A percentile compares a stretch with the other conserved stretches of the same genome.
Conservation (phyloP, 805 yeast genomes). For the Hanseniaspora taiwanica region DNA sequence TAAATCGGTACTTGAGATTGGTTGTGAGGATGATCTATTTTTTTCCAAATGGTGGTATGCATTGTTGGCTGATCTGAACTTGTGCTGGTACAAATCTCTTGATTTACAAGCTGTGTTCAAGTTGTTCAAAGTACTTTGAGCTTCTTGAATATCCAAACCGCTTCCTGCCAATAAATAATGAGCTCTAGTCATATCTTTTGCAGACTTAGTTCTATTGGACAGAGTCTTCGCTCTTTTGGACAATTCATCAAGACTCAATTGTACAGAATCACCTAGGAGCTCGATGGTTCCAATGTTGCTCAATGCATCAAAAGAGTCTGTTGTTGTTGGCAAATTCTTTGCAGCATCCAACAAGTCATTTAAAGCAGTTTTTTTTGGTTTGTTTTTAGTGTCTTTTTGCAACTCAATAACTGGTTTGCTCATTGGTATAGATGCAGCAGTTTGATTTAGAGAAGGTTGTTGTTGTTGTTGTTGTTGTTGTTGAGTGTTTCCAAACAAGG, state of each 20-base stretch:
- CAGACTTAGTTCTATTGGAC: conserved; percentile 32
- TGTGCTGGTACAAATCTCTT: conserved; percentile 15
- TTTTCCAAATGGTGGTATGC: conserved; percentile 6
- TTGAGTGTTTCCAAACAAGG: background rate
- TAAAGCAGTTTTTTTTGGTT: conserved; percentile 23
- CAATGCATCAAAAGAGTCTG: background rate
- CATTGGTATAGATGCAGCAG: background rate
- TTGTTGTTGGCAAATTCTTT: conserved; percentile 49
- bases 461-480: background rate
- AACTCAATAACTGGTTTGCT: background rate
- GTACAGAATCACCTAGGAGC: conserved; percentile 60
- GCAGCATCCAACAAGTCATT: conserved; percentile 71
- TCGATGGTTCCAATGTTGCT: conserved; percentile 27
- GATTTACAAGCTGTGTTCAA: conserved; percentile 19
- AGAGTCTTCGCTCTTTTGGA: conserved; percentile 49
- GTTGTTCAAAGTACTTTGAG: conserved; percentile 42
- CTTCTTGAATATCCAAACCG: conserved; percentile 77
- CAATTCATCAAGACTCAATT: conserved; percentile 68
- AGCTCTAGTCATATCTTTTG: conserved; percentile 44
- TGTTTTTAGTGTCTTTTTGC: background rate
- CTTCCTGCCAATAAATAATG: conserved; percentile 85
- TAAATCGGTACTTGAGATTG: conserved; percentile 26
- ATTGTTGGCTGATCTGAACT: conserved; percentile 6
- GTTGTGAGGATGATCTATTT: conserved; percentile 9
- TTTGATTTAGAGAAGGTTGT: background rate